Percentiles rank a stretch among this genome's conserved stretches.
phyloP scores from a whole-genome alignment of 768 basidiomycete species.

The Cyathus striatus region DNA sequence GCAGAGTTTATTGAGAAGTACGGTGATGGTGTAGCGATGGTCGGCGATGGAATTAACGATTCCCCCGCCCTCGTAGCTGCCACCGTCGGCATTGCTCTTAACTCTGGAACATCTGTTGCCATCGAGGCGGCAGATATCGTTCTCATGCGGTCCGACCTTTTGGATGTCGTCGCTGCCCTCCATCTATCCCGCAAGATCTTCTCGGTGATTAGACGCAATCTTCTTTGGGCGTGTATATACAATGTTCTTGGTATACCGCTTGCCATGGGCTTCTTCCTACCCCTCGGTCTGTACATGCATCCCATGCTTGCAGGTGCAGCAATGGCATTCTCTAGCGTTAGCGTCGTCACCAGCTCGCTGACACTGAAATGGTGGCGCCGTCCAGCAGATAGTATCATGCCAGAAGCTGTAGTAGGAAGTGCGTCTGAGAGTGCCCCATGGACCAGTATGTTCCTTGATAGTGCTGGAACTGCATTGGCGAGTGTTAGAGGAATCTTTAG shows the following conservation, averaged over 20 bases:
- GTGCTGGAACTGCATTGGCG: conserved; percentile 31
- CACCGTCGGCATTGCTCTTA: conserved; percentile 94
- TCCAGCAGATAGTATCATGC: conserved; percentile 67
- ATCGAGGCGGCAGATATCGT: conserved; percentile 98
- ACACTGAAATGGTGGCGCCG: conserved; percentile 82
- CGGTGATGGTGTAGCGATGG: conserved; percentile 85
- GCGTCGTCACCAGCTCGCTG: conserved; percentile 88
- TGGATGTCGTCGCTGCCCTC: conserved; percentile 96
- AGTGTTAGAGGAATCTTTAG: conserved; percentile 37
- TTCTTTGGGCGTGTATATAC: conserved; percentile 95
- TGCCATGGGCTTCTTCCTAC: conserved; percentile 95
- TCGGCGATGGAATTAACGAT: conserved; percentile 99
- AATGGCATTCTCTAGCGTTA: conserved; percentile 97
- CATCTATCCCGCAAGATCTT: conserved; percentile 89
- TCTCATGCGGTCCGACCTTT: conserved; percentile 92
- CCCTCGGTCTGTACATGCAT: conserved; percentile 87
- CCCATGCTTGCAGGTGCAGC: conserved; percentile 99
- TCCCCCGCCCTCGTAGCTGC: conserved; percentile 96
- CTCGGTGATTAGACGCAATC: conserved; percentile 84
- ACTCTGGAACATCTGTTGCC: conserved; percentile 94
- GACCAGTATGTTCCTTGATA: conserved; percentile 45
- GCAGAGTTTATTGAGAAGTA: conserved; percentile 72
- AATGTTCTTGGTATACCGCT: conserved; percentile 92
- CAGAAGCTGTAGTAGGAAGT: conserved; percentile 49
- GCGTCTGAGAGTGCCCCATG: conserved; percentile 29